A percentile compares a stretch with the other conserved stretches of the same genome.
Conservation (phyloP, 805 yeast genomes). For the Schizosaccharomyces cryophilus region DNA sequence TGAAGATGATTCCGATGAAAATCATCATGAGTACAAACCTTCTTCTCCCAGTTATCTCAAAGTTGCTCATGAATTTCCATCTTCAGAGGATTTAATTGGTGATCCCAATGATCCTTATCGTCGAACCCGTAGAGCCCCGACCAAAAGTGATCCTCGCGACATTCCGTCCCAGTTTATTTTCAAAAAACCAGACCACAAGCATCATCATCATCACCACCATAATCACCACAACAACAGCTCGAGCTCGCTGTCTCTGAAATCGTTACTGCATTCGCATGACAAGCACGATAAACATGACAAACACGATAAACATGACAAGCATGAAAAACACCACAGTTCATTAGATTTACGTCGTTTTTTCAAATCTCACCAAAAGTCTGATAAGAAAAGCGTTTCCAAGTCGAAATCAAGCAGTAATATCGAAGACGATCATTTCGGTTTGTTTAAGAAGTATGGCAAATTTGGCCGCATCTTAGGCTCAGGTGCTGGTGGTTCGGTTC, state of each 20-base stretch:
- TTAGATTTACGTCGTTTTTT: constrained; percentile 1
- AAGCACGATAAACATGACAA: constrained; percentile 6
- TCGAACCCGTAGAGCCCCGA: constrained; percentile 12
- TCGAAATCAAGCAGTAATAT: constrained; percentile 6
- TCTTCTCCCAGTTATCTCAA: too few species aligned
- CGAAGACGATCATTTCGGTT: constrained; percentile 18
- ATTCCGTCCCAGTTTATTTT: constrained; percentile 17
- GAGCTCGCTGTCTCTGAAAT: constrained; percentile 6
- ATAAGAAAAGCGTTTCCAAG: constrained; percentile 2
- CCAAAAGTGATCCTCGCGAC: constrained; percentile 8
- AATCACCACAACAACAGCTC: constrained; percentile 3
- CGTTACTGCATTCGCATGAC: constrained; percentile 6
- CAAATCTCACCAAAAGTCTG: constrained; percentile 1
- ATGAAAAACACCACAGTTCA: constrained; percentile 4
- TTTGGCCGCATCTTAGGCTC: constrained; percentile 58
- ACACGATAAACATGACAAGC: constrained; percentile 7
- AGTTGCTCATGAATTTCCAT: background rate
- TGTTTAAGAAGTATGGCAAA: constrained; percentile 44
- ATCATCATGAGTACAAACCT: background rate
- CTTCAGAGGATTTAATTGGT: background rate
- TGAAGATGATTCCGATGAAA: background rate
- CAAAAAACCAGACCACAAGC: constrained; percentile 6
- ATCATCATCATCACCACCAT: constrained; percentile 4
- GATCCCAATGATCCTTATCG: constrained; percentile 14
- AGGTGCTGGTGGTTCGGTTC: constrained; percentile 91